Evolutionary conservation across 257 asterid species (phyloP), one percentile per base, ranked within the genome.

Genomic region (Catharanthus roseus): DNA sequence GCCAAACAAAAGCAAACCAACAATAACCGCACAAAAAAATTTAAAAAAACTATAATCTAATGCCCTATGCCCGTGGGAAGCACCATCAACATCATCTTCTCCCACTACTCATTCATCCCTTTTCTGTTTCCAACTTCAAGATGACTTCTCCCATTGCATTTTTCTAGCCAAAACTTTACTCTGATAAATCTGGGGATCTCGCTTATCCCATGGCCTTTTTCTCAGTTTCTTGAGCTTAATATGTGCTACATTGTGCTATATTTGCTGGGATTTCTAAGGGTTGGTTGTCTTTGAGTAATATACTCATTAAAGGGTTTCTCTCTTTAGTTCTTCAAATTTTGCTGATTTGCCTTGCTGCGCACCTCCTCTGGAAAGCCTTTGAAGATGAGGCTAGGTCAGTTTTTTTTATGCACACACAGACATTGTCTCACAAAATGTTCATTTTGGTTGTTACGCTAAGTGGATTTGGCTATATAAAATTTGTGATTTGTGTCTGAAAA

Each of bases 311-410:
- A 80, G 75, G 55, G 42, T 75, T 77, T 75, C 66, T 70, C 34
- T 69, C 67, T 57, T 77, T 41, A 66, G 70, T 56, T 67, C 71
- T 58, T 72, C 75, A 74, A 61, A 69, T 75, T 62, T 78, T 53
- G 70, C 79, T 50, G 72, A 42, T 19, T 71, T 70, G 29, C 42
- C 23, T 70, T 70, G 71, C 67, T 73, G 70, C 29, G 51, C 55
- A 58, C 73, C 78, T 26, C 45, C 78, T 68, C 63, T 68, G 77
- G 65, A 70, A 72, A 57, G 70, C 49, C 70, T 62, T 73, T 66
- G 74, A 80, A 76, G 78, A 89, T 89, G 96, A 86, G 87, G 75
- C 76, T 77, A 44, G 96, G 96, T 87, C 72, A 80, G 87, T 76
- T 74, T 5, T 6, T 28, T 28, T 5, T 64, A 53, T 1, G 0